Conservation (phyloP, 805 yeast genomes). For the Komagataella mondaviorum region DNA sequence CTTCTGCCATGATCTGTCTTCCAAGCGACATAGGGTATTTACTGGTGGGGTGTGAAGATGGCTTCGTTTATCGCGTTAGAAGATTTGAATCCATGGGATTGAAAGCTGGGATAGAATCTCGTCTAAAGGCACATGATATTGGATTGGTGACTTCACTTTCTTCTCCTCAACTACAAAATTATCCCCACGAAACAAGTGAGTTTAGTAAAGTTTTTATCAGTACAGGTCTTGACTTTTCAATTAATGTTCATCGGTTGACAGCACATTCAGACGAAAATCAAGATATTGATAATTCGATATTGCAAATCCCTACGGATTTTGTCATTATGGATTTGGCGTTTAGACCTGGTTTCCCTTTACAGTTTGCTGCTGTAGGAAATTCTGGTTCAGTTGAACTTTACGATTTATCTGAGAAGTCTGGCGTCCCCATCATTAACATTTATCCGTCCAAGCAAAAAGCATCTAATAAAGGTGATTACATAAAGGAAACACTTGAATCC, state of each 20-base stretch:
- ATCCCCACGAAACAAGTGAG: constrained; percentile 9
- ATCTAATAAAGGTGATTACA: neutral
- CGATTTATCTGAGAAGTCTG: constrained; percentile 19
- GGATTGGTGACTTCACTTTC: constrained; percentile 20
- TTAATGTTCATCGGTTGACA: constrained; percentile 9
- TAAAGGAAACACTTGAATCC: constrained; percentile 1
- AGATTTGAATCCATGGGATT: constrained; percentile 8
- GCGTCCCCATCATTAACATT: constrained; percentile 15
- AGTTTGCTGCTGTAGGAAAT: constrained; percentile 21
- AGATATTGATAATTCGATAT: constrained; percentile 5
- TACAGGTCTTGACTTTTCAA: constrained; percentile 22
- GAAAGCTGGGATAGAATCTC: constrained; percentile 8
- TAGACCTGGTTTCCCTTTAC: constrained; percentile 17
- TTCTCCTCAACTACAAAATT: constrained; percentile 7
- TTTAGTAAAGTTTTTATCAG: constrained; percentile 9
- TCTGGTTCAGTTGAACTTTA: constrained; percentile 21
- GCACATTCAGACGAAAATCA: neutral
- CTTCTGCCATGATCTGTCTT: constrained; percentile 7
- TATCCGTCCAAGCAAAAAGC: constrained; percentile 7
- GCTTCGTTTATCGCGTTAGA: constrained; percentile 17
- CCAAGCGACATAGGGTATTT: constrained; percentile 16
- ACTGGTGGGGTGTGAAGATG: constrained; percentile 23
- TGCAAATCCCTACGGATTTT: constrained; percentile 12
- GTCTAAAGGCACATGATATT: constrained; percentile 15
- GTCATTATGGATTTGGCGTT: constrained; percentile 21